Evolutionary conservation across 2,329 filamentous ascomycete species (phyloP).

Genomic region (Hypoxylon sp.): DNA sequence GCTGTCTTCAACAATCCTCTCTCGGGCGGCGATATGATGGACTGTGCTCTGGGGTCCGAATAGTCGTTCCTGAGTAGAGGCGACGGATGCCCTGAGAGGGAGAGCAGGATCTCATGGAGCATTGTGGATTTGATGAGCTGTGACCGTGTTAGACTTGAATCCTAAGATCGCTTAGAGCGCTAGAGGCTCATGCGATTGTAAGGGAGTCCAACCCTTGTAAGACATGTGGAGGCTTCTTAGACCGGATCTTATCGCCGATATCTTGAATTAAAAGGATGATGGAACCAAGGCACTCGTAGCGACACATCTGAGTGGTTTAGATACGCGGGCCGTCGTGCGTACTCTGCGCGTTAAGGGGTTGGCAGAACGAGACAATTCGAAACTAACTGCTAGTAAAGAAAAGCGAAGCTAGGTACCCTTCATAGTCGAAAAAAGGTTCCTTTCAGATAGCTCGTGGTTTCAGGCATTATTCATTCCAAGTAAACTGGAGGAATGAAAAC

Average conservation of each 20-base stretch:
- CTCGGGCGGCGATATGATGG: conserved; percentile 80
- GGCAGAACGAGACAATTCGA: background rate
- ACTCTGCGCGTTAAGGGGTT: conserved; percentile 5
- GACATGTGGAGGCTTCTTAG: conserved; percentile 51
- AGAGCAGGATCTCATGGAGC: conserved; percentile 98
- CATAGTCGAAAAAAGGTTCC: background rate
- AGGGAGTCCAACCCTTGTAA: conserved; percentile 45
- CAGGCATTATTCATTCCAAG: conserved; percentile 9
- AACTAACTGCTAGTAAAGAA: background rate
- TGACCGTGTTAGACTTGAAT: conserved; percentile 41
- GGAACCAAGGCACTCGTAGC: conserved; percentile 65
- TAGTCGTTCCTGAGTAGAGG: conserved; percentile 76
- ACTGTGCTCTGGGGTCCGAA: conserved; percentile 60
- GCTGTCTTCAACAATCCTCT: conserved; percentile 82
- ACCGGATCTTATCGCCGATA: conserved; percentile 56
- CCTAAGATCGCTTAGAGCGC: conserved; percentile 27
- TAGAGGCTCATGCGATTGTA: conserved; percentile 12
- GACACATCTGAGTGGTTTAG: conserved; percentile 59
- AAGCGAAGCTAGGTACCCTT: conserved; percentile 4
- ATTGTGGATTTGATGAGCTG: conserved; percentile 62
- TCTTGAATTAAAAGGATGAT: conserved; percentile 62
- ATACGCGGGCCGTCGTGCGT: background rate
- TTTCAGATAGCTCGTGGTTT: background rate
- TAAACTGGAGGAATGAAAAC: background rate
- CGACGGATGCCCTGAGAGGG: conserved; percentile 92